phyloP scores from a whole-genome alignment of 208 protist species.

The Trypanosoma brucei region DNA sequence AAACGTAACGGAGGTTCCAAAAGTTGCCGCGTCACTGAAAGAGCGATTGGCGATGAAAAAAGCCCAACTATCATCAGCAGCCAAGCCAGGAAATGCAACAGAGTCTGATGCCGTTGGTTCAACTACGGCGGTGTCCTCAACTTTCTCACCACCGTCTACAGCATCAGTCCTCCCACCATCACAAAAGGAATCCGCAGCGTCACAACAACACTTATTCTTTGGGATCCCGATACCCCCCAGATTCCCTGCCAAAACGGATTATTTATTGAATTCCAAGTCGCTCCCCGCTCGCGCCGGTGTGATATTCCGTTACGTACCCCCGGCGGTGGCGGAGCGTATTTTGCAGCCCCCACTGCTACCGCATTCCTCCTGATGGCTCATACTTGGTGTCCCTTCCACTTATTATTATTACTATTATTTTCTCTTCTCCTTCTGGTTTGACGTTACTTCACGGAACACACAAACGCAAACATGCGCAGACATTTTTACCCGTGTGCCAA shows the following conservation, averaged over 20 bases:
- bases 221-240: conserved; percentile 21
- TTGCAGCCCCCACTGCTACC: conserved; percentile 35
- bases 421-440: too few species aligned
- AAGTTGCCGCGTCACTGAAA: conserved; percentile 16
- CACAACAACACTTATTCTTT: conserved; percentile 10
- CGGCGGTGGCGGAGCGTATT: conserved; percentile 42
- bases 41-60: conserved; percentile 28
- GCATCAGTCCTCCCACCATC: neutral
- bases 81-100: neutral
- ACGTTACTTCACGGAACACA: too few species aligned
- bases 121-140: neutral
- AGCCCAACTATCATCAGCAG: conserved; percentile 16
- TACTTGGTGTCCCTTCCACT: neutral
- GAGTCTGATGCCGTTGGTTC: conserved; percentile 2
- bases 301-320: conserved; percentile 27
- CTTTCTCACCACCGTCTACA: neutral
- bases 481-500: too few species aligned
- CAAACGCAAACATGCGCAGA: too few species aligned
- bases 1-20: conserved; percentile 1
- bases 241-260: conserved; percentile 25
- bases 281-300: conserved; percentile 17
- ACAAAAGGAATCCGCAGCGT: conserved; percentile 3
- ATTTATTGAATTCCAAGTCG: conserved; percentile 20
- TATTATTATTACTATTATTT: too few species aligned
- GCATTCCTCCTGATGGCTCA: conserved; percentile 14